Evolutionary conservation across 2,329 filamentous ascomycete genomes (phyloP).

Genomic region (Aspergillus brunneoviolaceus): DNA sequence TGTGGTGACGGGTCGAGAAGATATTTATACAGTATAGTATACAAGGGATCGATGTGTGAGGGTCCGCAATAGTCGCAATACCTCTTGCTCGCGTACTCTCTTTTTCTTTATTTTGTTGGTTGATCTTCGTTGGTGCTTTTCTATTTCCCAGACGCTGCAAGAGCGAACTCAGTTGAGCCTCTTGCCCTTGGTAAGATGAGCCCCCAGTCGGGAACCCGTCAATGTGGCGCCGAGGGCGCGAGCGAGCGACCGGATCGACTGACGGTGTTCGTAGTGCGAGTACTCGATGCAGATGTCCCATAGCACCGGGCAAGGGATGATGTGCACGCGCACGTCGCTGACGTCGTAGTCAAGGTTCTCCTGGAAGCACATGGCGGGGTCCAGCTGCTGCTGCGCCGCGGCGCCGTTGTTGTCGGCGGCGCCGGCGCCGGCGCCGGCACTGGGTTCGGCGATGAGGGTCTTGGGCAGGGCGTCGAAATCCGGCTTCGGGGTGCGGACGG

Average conservation of each 20-base stretch:
- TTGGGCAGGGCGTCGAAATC: conserved; percentile 26
- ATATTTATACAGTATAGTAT: too few species aligned
- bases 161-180: not conserved
- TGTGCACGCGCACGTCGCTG: conserved; percentile 29
- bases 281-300: conserved; percentile 41
- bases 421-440: not conserved
- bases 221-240: conserved; percentile 31
- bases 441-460: conserved; percentile 11
- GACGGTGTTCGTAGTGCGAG: conserved; percentile 28
- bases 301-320: conserved; percentile 30
- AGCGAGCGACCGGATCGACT: conserved; percentile 24
- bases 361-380: conserved; percentile 26
- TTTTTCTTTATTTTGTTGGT: too few species aligned
- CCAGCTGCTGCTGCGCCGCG: not conserved
- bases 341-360: conserved; percentile 38
- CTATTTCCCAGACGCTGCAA: too few species aligned
- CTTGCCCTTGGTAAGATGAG: conserved; percentile 4
- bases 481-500: conserved; percentile 27
- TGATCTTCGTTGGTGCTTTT: too few species aligned
- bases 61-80: too few species aligned
- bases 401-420: not conserved
- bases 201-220: conserved; percentile 26
- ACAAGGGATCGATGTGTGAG: too few species aligned
- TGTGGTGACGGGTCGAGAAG: too few species aligned
- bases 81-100: too few species aligned